Percentiles rank a stretch among this genome's conserved stretches.
Conservation (phyloP, 2,329 filamentous ascomycete species). For the Penicillium verrucosum region DNA sequence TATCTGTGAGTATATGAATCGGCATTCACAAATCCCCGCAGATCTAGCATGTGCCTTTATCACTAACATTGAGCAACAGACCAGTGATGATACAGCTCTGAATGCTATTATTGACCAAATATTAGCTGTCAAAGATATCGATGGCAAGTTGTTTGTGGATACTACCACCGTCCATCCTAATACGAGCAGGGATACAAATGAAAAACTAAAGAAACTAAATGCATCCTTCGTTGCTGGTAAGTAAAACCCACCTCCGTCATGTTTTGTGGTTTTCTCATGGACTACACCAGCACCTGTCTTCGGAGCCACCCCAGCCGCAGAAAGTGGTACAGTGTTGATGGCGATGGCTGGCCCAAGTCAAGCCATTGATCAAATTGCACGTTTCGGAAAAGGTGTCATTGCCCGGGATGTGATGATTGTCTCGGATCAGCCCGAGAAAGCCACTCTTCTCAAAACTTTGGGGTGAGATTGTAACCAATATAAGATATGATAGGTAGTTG, state of each 20-base stretch:
- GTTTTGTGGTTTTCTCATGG: not conserved
- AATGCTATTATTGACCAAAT: not conserved
- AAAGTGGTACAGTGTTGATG: slow-evolving; percentile 9
- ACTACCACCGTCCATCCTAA: slow-evolving; percentile 15
- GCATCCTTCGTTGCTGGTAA: slow-evolving; percentile 6
- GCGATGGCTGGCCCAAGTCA: slow-evolving; percentile 1
- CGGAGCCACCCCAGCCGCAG: slow-evolving; percentile 10
- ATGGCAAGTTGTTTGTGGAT: slow-evolving; percentile 9
- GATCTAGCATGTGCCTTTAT: not conserved
- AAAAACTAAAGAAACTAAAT: not conserved
- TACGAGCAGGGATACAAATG: slow-evolving; percentile 3
- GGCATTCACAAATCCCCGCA: no score
- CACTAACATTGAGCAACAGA: not conserved
- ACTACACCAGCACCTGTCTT: slow-evolving; percentile 10
- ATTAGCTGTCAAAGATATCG: slow-evolving; percentile 2
- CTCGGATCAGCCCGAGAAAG: slow-evolving; percentile 12
- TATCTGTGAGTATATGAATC: slow-evolving; percentile 8
- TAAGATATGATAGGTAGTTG: no score
- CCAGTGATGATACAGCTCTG: slow-evolving; percentile 4
- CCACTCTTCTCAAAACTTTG: slow-evolving; percentile 10
- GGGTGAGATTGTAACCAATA: slow-evolving; percentile 1
- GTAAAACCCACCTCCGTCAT: not conserved
- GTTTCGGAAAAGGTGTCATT: slow-evolving; percentile 9
- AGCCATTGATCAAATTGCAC: not conserved
- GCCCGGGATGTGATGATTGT: slow-evolving; percentile 13